Evolutionary conservation across 441 rosid species (phyloP).

Genomic region (Aleurites moluccanus): DNA sequence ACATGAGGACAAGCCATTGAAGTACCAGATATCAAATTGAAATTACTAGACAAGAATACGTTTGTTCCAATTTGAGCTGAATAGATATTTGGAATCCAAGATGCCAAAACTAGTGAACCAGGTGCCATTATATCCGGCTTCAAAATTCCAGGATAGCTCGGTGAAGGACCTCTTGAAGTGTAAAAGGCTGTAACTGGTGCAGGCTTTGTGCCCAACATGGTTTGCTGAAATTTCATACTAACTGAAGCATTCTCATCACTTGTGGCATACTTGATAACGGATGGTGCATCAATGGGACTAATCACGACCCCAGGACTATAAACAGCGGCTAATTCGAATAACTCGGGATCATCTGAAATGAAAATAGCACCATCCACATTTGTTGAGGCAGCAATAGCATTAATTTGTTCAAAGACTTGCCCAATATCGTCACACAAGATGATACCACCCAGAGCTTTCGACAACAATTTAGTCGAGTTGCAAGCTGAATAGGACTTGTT

Average conservation of each 20-base stretch:
- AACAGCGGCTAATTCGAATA: conserved; percentile 8
- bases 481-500: conserved; percentile 36
- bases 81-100: conserved; percentile 60
- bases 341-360: conserved; percentile 30
- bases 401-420: conserved; percentile 7
- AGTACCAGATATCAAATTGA: conserved; percentile 29
- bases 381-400: conserved; percentile 10
- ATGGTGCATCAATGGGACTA: conserved; percentile 29
- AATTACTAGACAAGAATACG: conserved; percentile 16
- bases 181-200: conserved; percentile 42
- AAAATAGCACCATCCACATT: conserved; percentile 36
- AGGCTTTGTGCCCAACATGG: conserved; percentile 36
- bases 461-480: conserved; percentile 34
- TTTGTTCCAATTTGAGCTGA: conserved; percentile 17
- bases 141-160: conserved; percentile 48
- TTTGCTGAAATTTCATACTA: conserved; percentile 41
- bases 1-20: conserved; percentile 37
- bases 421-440: conserved; percentile 32
- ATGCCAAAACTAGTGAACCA: conserved; percentile 71
- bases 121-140: conserved; percentile 84
- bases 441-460: conserved; percentile 20
- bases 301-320: conserved; percentile 37
- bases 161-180: conserved; percentile 51
- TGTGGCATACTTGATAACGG: conserved; percentile 33
- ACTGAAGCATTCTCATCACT: conserved; percentile 22